These are phyloP conservation scores for Aspergillus conjunctus DNA, from an alignment of 495 filamentous ascomycete species.

Conservation along the genomic window DNA sequence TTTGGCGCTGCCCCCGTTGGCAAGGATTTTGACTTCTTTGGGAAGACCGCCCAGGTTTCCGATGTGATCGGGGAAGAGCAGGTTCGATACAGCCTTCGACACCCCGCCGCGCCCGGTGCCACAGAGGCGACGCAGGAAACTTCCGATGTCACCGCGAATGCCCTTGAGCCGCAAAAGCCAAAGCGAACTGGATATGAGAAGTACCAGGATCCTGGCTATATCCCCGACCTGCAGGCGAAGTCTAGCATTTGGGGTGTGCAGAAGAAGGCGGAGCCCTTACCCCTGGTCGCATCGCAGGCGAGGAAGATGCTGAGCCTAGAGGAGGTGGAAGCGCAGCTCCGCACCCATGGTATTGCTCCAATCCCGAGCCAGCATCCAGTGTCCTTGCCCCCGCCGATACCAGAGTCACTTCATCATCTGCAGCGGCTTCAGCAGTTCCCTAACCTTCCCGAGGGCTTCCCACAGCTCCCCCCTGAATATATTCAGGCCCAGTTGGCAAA, in stretches of 20 bases:
- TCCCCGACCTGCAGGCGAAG: constrained; percentile 87
- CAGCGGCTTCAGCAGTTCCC: constrained; percentile 48
- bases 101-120: constrained; percentile 50
- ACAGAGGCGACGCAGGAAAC: constrained; percentile 34
- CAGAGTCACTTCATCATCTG: constrained; percentile 37
- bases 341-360: constrained; percentile 56
- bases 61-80: constrained; percentile 89
- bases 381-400: constrained; percentile 35
- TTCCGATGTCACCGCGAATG: constrained; percentile 29
- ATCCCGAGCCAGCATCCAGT: constrained; percentile 39
- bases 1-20: constrained; percentile 56
- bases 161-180: constrained; percentile 56
- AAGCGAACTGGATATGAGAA: constrained; percentile 83
- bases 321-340: constrained; percentile 94
- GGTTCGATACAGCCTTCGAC: constrained; percentile 71
- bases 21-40: constrained; percentile 97
- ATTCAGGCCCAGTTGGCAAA: constrained; percentile 56
- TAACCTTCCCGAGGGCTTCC: constrained; percentile 42
- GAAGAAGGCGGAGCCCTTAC: constrained; percentile 45
- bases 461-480: constrained; percentile 45
- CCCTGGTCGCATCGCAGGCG: constrained; percentile 31
- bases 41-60: constrained; percentile 81
- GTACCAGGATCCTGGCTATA: constrained; percentile 72
- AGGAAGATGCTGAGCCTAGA: constrained; percentile 94
- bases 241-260: constrained; percentile 89